These are phyloP conservation scores for Martiniozyma asiatica DNA, from an alignment of 1,139 yeast species.

Conservation along the genomic window DNA sequence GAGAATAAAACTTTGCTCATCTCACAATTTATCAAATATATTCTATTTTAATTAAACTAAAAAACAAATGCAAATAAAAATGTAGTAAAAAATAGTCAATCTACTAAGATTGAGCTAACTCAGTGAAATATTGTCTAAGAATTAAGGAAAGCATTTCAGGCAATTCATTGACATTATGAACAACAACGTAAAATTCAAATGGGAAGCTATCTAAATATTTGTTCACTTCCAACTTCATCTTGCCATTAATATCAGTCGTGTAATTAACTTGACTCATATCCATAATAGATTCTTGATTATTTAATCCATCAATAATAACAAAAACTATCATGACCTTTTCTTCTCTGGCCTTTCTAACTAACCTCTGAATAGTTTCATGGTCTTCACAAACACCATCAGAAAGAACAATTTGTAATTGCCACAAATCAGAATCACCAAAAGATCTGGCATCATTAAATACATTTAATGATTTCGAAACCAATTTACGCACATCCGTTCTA, in stretches of 20 bases:
- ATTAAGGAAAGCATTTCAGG: constrained; percentile 88
- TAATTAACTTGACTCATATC: constrained; percentile 93
- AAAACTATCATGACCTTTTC: constrained; percentile 91
- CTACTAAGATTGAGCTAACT: constrained; percentile 37
- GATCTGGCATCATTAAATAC: constrained; percentile 64
- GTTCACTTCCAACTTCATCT: constrained; percentile 61
- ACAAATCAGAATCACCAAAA: constrained; percentile 46
- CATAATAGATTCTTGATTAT: constrained; percentile 72
- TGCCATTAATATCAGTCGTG: constrained; percentile 57
- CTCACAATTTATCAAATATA: too few species aligned
- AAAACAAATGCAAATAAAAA: too few species aligned
- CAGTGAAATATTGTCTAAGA: constrained; percentile 83
- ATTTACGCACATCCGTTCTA: constrained; percentile 67
- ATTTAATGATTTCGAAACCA: constrained; percentile 60
- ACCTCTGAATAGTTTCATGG: constrained; percentile 67
- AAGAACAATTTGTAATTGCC: constrained; percentile 88
- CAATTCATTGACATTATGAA: constrained; percentile 74
- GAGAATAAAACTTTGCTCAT: too few species aligned
- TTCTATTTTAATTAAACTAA: too few species aligned
- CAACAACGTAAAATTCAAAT: constrained; percentile 92
- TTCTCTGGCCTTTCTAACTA: constrained; percentile 87
- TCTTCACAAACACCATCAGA: constrained; percentile 97
- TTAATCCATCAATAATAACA: constrained; percentile 85
- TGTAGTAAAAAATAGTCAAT: too few species aligned
- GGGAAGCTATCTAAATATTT: constrained; percentile 91